Base-by-base conservation (phyloP, 1,284 basidiomycete species). In the Chalciporus piperatoides region DNA sequence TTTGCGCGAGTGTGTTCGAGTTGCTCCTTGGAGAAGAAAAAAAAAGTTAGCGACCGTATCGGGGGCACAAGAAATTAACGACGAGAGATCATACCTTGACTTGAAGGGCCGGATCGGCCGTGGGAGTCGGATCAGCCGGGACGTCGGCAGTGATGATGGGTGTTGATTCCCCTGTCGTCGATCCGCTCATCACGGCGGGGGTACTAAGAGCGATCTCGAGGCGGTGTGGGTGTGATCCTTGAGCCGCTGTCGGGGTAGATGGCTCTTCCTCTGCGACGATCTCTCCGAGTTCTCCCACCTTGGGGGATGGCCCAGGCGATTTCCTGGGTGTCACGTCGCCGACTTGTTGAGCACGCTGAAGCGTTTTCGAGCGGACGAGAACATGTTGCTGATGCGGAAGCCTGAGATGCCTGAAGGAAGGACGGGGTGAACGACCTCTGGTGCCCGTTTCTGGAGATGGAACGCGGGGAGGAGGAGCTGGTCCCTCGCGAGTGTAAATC, bases 201-300 rank as follows among this genome's bases (percentile, higher is more conserved):
- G n/a, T 35, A 6, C n/a, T 8, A 10, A 17, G 15, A 17, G 15
- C 15, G 3, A 17, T 17, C 15, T 35, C n/a, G 5, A 35, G 4
- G 8, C 33, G 33, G n/a, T n/a, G 15, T 17, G 33, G 15, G 6
- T n/a, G 15, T 35, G 33, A 35, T 35, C n/a, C 33, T 35, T 35
- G 9, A 10, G 33, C 15, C 15, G 24, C 40, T 35, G 33, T 8
- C 14, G 49, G 25, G 36, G 50, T 37, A 40, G 49, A 21, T 28
- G 54, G 46, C 17, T 72, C 74, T 56, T 80, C 82, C 55, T 84
- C 80, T 21, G 65, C 55, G 30, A 84, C 59, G 19, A 80, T 70
- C 60, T 86, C 82, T 41, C 84, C 85, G 74, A 84, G 72, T 68
- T 88, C 84, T 15, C 82, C 81, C 21, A 82, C 65, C 50, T 68